Conservation (phyloP, 2,329 filamentous ascomycete species). For the Nemania serpens region DNA sequence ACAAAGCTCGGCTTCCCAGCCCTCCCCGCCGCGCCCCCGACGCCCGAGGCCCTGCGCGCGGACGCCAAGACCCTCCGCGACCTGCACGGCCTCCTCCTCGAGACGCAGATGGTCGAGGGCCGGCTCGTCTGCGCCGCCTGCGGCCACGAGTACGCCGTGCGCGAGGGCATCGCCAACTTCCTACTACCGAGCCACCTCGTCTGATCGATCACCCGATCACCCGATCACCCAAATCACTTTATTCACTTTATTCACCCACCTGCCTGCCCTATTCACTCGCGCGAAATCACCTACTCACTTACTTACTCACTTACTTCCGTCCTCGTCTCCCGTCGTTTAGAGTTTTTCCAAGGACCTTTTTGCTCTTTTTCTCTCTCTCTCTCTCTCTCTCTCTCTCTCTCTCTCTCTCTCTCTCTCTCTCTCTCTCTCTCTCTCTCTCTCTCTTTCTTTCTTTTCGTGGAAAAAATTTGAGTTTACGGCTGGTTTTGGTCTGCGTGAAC, state of each 20-base stretch:
- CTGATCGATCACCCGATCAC: conserved; percentile 38
- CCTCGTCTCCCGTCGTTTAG: neutral
- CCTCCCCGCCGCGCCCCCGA: conserved; percentile 68
- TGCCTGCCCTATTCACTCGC: no score
- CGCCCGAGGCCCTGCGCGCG: conserved; percentile 62
- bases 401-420: no score
- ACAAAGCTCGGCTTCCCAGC: conserved; percentile 76
- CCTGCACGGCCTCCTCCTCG: conserved; percentile 79
- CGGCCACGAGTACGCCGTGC: conserved; percentile 90
- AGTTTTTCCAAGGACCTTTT: no score
- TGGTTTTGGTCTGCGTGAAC: no score
- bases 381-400: no score
- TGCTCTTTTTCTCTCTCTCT: no score
- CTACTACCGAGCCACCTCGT: conserved; percentile 91
- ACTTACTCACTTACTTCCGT: neutral
- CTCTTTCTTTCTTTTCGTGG: no score
- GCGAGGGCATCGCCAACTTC: conserved; percentile 97
- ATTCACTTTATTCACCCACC: no score
- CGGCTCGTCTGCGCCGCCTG: conserved; percentile 90
- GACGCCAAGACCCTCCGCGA: conserved; percentile 76
- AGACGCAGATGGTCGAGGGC: conserved; percentile 88
- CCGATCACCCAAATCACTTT: neutral
- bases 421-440: no score
- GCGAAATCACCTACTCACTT: neutral
- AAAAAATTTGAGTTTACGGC: no score